phyloP scores from a whole-genome alignment of 75 land plant species.

The Cunninghamia lanceolata region DNA sequence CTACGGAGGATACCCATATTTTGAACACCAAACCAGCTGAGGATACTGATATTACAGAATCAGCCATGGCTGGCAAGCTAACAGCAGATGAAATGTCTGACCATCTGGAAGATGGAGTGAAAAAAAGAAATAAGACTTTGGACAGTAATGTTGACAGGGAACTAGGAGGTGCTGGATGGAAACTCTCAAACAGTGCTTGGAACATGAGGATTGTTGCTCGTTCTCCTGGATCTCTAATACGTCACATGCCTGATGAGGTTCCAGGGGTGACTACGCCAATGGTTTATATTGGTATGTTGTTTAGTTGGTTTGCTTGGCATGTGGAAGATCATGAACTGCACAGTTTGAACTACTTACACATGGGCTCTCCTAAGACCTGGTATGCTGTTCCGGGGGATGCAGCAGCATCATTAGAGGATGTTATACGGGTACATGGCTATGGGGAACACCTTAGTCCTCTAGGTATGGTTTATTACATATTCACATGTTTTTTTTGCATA shows the following conservation, averaged over 20 bases:
- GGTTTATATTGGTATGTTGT: slow-evolving; percentile 99
- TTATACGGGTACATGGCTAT: slow-evolving; percentile 56
- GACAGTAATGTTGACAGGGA: slow-evolving; percentile 24
- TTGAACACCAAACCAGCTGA: background rate
- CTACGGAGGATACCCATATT: slow-evolving; percentile 4
- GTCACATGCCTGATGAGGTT: slow-evolving; percentile 94
- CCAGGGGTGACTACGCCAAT: slow-evolving; percentile 99
- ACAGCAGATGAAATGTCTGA: slow-evolving; percentile 15
- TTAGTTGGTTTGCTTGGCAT: slow-evolving; percentile 99
- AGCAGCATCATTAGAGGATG: slow-evolving; percentile 72
- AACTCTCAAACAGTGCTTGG: slow-evolving; percentile 92
- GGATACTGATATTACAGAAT: slow-evolving; percentile 9
- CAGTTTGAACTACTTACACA: slow-evolving; percentile 84
- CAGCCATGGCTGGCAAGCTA: background rate
- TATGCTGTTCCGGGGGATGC: slow-evolving; percentile 82
- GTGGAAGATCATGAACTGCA: slow-evolving; percentile 99
- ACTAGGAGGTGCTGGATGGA: slow-evolving; percentile 62
- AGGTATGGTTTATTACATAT: slow-evolving; percentile 29
- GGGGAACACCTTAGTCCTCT: slow-evolving; percentile 44
- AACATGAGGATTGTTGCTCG: slow-evolving; percentile 89
- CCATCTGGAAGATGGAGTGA: background rate
- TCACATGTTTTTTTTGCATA: background rate
- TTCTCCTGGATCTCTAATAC: slow-evolving; percentile 88
- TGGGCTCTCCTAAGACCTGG: slow-evolving; percentile 87
- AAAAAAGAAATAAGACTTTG: background rate